A percentile compares a stretch with the other conserved stretches of the same genome.
Conservation (phyloP, 345 rosid genomes). For the Melaleuca quinquenervia region DNA sequence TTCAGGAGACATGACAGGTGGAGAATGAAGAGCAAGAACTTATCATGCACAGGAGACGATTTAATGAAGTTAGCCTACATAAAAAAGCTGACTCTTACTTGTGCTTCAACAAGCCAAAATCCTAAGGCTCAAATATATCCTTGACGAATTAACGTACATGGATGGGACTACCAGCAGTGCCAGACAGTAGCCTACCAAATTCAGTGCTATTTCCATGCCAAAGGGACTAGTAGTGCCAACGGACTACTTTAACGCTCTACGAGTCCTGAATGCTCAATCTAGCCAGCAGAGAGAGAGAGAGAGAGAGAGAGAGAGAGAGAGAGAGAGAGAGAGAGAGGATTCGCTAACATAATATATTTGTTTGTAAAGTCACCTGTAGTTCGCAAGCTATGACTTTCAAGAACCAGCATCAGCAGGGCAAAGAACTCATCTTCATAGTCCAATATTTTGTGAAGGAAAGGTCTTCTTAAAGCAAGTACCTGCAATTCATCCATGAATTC, state of each 20-base stretch:
- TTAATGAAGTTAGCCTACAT: neutral
- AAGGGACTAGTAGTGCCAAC: neutral
- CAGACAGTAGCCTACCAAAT: neutral
- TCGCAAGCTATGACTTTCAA: constrained; percentile 88
- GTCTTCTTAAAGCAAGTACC: constrained; percentile 93
- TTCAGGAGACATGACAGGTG: neutral
- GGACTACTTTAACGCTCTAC: neutral
- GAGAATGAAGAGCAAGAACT: neutral
- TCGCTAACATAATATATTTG: neutral
- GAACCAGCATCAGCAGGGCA: constrained; percentile 77
- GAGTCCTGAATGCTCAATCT: neutral
- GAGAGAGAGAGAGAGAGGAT: neutral
- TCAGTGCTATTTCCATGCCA: neutral
- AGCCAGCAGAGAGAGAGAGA: too few relatives aligned
- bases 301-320: neutral
- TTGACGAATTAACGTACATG: neutral
- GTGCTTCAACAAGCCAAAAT: neutral
- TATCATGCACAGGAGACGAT: neutral
- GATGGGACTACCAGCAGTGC: neutral
- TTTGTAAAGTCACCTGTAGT: constrained; percentile 56
- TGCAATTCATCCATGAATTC: constrained; percentile 1
- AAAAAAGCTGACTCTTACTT: neutral
- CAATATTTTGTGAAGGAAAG: constrained; percentile 74
- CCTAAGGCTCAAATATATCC: neutral
- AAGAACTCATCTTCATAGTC: constrained; percentile 96